Percentiles rank a stretch among this genome's conserved stretches.
Evolutionary conservation across 495 filamentous ascomycete genomes (phyloP).

Genomic region (Penicillium tannophilum): DNA sequence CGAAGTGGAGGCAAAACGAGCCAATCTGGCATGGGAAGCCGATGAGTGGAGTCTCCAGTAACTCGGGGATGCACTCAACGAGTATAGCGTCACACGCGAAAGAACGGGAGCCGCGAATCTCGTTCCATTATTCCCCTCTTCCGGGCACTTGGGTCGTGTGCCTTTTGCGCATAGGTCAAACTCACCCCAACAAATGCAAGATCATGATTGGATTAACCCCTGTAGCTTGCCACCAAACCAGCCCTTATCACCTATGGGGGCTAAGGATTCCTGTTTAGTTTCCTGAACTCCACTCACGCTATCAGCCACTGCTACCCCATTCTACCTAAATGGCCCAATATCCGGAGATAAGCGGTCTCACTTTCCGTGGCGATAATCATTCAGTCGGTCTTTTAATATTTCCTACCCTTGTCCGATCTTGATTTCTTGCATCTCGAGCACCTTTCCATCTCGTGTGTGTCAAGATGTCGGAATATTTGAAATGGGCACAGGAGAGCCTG

Average conservation of each 20-base stretch:
- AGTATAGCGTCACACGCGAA: neutral
- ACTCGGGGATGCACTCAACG: neutral
- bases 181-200: neutral
- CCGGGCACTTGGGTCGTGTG: neutral
- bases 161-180: neutral
- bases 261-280: neutral
- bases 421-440: neutral
- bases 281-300: neutral
- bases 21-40: conserved; percentile 2
- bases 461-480: conserved; percentile 2
- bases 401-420: neutral
- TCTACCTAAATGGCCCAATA: neutral
- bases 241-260: neutral
- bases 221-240: conserved; percentile 1
- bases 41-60: conserved; percentile 1
- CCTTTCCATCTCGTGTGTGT: neutral
- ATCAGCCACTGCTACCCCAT: conserved; percentile 5
- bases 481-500: conserved; percentile 3
- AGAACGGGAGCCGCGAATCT: neutral
- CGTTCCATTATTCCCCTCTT: neutral
- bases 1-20: conserved; percentile 1
- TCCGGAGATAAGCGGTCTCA: conserved; percentile 5
- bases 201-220: neutral
- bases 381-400: neutral
- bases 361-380: neutral